phyloP scores from a whole-genome alignment of 345 rosid genomes.

The Eucalyptus pumila region DNA sequence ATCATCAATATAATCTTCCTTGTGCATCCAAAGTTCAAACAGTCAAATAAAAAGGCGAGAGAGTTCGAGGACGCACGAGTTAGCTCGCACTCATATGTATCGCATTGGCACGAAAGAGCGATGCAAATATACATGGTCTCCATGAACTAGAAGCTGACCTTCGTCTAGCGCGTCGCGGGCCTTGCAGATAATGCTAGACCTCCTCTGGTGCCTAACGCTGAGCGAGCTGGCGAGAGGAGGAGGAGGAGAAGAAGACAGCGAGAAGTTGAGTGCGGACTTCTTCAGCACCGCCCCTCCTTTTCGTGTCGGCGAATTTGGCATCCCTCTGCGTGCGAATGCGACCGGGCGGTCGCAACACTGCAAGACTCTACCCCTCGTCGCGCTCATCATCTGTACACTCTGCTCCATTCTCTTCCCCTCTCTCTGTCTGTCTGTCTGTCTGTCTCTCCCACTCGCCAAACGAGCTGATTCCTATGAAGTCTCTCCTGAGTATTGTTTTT shows the following conservation, averaged over 20 bases:
- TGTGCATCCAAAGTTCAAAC: not conserved
- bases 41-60: not conserved
- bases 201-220: not conserved
- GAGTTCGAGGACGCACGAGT: not conserved
- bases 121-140: not conserved
- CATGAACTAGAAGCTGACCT: slow-evolving; percentile 12
- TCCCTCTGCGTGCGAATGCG: slow-evolving; percentile 23
- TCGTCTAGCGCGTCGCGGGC: slow-evolving; percentile 45
- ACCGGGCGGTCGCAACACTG: not conserved
- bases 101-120: not conserved
- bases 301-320: slow-evolving; percentile 11
- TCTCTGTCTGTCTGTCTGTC: not conserved
- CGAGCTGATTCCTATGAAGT: not conserved
- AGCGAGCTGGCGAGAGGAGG: not conserved
- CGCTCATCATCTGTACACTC: not conserved
- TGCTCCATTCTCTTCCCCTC: not conserved
- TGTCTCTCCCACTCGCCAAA: not conserved
- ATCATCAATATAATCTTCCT: not conserved
- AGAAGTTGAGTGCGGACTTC: not conserved
- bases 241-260: not conserved
- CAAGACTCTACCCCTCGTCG: not conserved
- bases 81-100: not conserved
- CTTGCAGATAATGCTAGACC: slow-evolving; percentile 32
- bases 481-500: not conserved
- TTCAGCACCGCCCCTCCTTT: slow-evolving; percentile 3